Evolutionary conservation across 345 rosid genomes (phyloP).

Genomic region (Populus deltoides): DNA sequence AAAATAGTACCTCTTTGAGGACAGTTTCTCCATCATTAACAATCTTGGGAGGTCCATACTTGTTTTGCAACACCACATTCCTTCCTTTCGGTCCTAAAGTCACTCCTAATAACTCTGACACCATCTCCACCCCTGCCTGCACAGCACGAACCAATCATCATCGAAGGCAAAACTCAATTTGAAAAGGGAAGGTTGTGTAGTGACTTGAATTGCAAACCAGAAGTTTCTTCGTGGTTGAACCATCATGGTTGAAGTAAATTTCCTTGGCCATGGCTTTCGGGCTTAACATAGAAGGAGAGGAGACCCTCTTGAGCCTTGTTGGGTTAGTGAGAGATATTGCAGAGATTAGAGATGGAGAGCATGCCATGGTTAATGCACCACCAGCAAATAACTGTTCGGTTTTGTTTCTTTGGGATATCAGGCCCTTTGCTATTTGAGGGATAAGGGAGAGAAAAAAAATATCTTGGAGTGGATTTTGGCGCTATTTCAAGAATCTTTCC

Average conservation of each 20-base stretch:
- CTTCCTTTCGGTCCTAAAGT: constrained; percentile 96
- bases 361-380: constrained; percentile 42
- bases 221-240: constrained; percentile 76
- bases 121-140: constrained; percentile 80
- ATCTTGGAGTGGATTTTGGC: background rate
- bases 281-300: constrained; percentile 26
- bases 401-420: too few species aligned
- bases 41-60: constrained; percentile 92
- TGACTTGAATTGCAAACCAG: constrained; percentile 41
- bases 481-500: background rate
- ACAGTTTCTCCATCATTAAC: constrained; percentile 96
- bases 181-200: background rate
- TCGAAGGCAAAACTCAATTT: background rate
- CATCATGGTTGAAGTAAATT: constrained; percentile 78
- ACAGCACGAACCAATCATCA: constrained; percentile 4
- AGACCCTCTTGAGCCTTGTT: constrained; percentile 19
- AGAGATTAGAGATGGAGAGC: constrained; percentile 47
- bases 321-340: constrained; percentile 46
- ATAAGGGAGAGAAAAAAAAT: constrained; percentile 10
- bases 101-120: constrained; percentile 83
- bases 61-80: constrained; percentile 84
- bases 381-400: background rate
- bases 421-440: background rate
- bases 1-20: constrained; percentile 60
- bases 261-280: constrained; percentile 68